Percentiles rank a stretch among this genome's conserved stretches.
phyloP scores from a whole-genome alignment of 345 rosid genomes.

The Corchorus olitorius region DNA sequence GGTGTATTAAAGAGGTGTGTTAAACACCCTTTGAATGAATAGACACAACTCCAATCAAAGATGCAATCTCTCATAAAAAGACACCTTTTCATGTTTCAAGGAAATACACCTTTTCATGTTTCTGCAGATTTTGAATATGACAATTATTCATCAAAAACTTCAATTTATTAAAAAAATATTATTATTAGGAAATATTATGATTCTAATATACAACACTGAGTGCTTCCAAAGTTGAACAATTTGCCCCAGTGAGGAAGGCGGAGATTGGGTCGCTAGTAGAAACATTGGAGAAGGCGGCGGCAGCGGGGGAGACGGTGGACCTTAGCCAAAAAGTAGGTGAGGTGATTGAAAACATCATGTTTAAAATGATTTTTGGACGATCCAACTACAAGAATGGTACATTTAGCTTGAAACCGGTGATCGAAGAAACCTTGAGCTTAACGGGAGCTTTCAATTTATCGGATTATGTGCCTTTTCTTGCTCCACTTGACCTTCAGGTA shows the following conservation, averaged over 20 bases:
- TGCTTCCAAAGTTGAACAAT: background rate
- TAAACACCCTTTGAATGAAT: too few species aligned
- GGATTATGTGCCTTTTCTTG: conserved; percentile 22
- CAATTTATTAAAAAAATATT: too few species aligned
- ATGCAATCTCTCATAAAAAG: too few species aligned
- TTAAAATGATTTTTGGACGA: background rate
- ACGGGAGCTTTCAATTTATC: conserved; percentile 27
- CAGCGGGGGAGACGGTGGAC: background rate
- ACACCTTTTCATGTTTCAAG: too few species aligned
- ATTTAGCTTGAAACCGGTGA: conserved; percentile 7
- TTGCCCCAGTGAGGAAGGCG: background rate
- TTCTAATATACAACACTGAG: too few species aligned
- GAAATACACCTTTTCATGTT: too few species aligned
- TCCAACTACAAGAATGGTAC: background rate
- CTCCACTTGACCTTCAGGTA: conserved; percentile 32
- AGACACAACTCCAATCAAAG: too few species aligned
- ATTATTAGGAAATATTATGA: too few species aligned
- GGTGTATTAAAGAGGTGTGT: too few species aligned
- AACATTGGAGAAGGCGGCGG: background rate
- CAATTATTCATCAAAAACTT: too few species aligned
- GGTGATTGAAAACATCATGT: background rate
- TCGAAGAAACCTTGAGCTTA: conserved; percentile 15
- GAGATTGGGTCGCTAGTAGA: background rate
- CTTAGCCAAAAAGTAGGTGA: background rate
- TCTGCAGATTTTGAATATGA: too few species aligned